Conservation (phyloP, 208 protist species). For the Novymonas esmeraldas region DNA sequence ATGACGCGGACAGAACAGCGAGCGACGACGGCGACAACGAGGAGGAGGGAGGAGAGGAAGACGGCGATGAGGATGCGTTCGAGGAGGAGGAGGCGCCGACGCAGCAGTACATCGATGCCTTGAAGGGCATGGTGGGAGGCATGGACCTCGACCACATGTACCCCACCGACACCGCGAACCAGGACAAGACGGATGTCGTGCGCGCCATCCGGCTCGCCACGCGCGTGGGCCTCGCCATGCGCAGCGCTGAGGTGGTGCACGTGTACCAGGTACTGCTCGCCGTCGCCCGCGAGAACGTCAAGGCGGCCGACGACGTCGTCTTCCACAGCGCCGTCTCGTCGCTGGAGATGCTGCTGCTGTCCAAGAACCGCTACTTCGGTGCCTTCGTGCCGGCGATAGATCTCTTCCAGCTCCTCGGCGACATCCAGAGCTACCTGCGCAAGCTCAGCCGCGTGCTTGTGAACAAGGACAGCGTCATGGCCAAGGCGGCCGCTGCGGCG, state of each 20-base stretch:
- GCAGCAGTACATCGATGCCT: constrained; percentile 81
- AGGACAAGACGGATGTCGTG: constrained; percentile 83
- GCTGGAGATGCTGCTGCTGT: constrained; percentile 77
- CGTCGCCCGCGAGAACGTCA: constrained; percentile 82
- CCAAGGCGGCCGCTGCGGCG: constrained; percentile 48
- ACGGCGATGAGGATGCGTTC: constrained; percentile 33
- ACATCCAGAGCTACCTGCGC: constrained; percentile 89
- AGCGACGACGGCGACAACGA: constrained; percentile 34
- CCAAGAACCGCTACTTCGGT: constrained; percentile 88
- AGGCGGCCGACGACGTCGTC: constrained; percentile 77
- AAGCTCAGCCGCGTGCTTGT: constrained; percentile 67
- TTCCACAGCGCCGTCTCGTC: constrained; percentile 66
- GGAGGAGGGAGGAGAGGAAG: constrained; percentile 22
- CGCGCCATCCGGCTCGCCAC: constrained; percentile 70
- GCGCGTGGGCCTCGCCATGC: constrained; percentile 70
- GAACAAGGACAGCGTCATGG: constrained; percentile 44
- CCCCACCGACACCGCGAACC: constrained; percentile 68
- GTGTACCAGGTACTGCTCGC: constrained; percentile 89
- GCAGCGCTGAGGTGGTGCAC: constrained; percentile 68
- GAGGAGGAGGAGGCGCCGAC: constrained; percentile 84
- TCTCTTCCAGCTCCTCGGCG: constrained; percentile 83
- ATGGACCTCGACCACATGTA: constrained; percentile 86
- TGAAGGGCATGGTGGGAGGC: constrained; percentile 85
- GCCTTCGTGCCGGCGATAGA: constrained; percentile 63
- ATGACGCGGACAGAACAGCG: no score